Evolutionary conservation across 73 alveolate species (phyloP), one percentile per base, ranked within the genome.

Genomic region (Uronychia setigera): DNA sequence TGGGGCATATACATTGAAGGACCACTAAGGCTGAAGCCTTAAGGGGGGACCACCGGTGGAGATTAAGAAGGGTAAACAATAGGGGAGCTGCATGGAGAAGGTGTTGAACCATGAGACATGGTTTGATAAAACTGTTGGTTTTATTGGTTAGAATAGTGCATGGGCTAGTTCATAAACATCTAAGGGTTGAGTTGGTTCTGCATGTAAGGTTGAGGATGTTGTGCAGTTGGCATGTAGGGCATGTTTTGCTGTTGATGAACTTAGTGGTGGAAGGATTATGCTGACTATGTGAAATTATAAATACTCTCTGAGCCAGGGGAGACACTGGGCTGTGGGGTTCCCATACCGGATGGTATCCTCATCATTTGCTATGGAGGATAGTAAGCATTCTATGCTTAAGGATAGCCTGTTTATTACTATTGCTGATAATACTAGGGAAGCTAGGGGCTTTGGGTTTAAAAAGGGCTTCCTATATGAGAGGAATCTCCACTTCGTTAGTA

Each of bases 51-150:
- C 67, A 5, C 67, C 5, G 67, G 67, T 11, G 67, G 67, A 46
- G 67, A 46, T 19, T 46, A 46, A 5, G 67, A 46, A 5, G 67
- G 67, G 67, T 11, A 46, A 46, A 46, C 19, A 46, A 11, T 5
- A 46, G 67, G 67, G 67, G 67, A 46, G 67, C 67, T 46, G 67
- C n/a, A 46, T 5, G 67, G 67, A 19, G 67, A 46, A 46, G 67
- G 67, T 46, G 67, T 46, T 19, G 67, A 46, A 19, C 67, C 67
- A 11, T 5, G 67, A 19, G 67, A 46, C 19, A 11, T 5, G 67
- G 67, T 11, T 11, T 5, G 67, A 19, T 46, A 46, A 46, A 46
- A 46, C 19, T 46, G 67, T 5, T 46, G 19, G 67, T 19, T 46
- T 11, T 46, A 19, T 11, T 46, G 67, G 67, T 19, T 19, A 46